phyloP scores from a whole-genome alignment of 306 rosid species.

The Herpetospermum pedunculosum region DNA sequence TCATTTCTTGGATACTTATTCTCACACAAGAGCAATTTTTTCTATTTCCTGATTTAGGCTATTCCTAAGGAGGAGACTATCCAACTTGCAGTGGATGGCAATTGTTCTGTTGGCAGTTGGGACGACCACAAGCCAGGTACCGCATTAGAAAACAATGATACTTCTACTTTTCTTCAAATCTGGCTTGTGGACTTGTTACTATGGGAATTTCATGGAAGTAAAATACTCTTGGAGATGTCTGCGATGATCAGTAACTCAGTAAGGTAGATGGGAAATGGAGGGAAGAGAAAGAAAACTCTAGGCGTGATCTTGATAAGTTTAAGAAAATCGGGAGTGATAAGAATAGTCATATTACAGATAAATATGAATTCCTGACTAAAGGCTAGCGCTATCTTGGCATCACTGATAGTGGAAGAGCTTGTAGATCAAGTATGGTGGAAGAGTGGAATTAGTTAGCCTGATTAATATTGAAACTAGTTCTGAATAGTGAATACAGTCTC shows the following conservation, averaged over 20 bases:
- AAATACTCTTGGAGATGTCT: neutral
- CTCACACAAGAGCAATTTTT: conserved; percentile 5
- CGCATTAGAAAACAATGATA: neutral
- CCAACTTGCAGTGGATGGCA: conserved; percentile 87
- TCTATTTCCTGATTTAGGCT: conserved; percentile 33
- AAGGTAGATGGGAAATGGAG: neutral
- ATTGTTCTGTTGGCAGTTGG: conserved; percentile 78
- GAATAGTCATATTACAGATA: neutral
- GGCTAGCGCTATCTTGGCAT: neutral
- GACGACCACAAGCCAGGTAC: conserved; percentile 95
- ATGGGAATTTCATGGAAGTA: neutral
- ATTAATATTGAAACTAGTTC: neutral
- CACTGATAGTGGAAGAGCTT: neutral
- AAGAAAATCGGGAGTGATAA: neutral
- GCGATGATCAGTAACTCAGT: neutral
- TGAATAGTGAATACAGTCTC: neutral
- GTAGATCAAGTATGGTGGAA: neutral
- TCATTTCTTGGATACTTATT: neutral
- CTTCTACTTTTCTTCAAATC: neutral
- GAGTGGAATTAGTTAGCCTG: neutral
- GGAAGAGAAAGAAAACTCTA: neutral
- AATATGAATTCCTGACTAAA: neutral
- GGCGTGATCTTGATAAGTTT: neutral
- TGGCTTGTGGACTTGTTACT: conserved; percentile 2
- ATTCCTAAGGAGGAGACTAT: conserved; percentile 68